A percentile compares a stretch with the other conserved stretches of the same genome.
phyloP scores from a whole-genome alignment of 805 yeast genomes.

The Candida corydali region DNA sequence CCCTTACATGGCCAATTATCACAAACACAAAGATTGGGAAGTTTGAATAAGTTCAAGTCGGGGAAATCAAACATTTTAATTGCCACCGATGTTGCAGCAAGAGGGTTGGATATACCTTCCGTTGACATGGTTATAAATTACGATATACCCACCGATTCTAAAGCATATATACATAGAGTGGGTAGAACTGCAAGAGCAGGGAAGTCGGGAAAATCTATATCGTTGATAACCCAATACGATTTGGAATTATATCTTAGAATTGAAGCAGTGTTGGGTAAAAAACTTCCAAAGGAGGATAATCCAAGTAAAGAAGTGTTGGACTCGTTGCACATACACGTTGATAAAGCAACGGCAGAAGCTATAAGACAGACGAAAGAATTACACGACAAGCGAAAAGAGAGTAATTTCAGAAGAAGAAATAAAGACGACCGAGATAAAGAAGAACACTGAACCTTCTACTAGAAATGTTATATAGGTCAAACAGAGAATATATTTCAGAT shows the following conservation, averaged over 20 bases:
- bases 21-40: conserved; percentile 80
- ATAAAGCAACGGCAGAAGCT: conserved; percentile 87
- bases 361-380: conserved; percentile 70
- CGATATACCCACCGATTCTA: conserved; percentile 81
- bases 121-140: conserved; percentile 76
- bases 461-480: no score
- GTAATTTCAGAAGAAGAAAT: conserved; percentile 17
- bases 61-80: conserved; percentile 66
- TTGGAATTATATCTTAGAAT: conserved; percentile 83
- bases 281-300: conserved; percentile 73
- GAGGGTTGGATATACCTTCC: conserved; percentile 81
- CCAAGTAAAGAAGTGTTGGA: conserved; percentile 74
- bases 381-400: conserved; percentile 41
- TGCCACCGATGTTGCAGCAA: conserved; percentile 86
- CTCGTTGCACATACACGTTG: conserved; percentile 81
- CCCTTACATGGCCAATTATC: conserved; percentile 92
- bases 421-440: conserved; percentile 37
- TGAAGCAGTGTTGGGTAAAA: conserved; percentile 80
- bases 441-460: conserved; percentile 24
- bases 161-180: conserved; percentile 81
- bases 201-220: conserved; percentile 79
- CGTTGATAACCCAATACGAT: conserved; percentile 92
- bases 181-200: conserved; percentile 97
- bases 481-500: no score
- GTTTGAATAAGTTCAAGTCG: conserved; percentile 72